Evolutionary conservation across 257 asterid species (phyloP), one percentile per base, ranked within the genome.

Genomic region (Scutellaria minor): DNA sequence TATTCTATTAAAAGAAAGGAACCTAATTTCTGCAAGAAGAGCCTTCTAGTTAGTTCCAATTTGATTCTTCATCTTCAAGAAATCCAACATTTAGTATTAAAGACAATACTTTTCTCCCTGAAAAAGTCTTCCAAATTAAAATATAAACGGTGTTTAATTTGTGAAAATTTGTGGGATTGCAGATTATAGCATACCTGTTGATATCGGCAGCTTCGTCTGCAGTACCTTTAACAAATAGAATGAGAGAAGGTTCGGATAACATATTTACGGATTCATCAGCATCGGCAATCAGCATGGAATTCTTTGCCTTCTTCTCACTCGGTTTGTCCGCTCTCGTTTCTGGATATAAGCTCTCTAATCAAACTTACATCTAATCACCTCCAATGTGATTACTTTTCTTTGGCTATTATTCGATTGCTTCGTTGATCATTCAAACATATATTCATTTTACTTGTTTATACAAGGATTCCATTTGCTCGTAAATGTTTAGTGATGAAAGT

Each of bases 191-290:
- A 1, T 95, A 95, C 86, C 74, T 95, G 75, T 74, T 95, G 77
- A 50, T 95, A 64, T 95, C 99, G 5, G 84, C 96, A 41, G 97
- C 97, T 59, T 95, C 99, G 66, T 78, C 99, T 0, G 98, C 98
- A 0, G 89, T 95, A 61, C 99, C 99, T 5, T 22, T 92, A 82
- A 92, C 98, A 11, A 88, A 92, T 81, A 76, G 72, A 47, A 83
- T 90, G 94, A 80, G 99, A 75, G 87, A 80, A 90, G 88, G 84
- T 37, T 72, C 81, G 7, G 99, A 90, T 66, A 92, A 90, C 85
- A 83, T 88, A 74, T 95, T 95, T 68, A 95, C 99, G 9, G 99
- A 95, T 72, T 80, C 97, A 5, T 90, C 96, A 18, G 97, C 96
- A 14, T 66, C 98, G 4, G 89, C 98, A 52, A 92, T 90, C 44